Evolutionary conservation across 306 rosid genomes (phyloP).

Genomic region (Corylus heterophylla): DNA sequence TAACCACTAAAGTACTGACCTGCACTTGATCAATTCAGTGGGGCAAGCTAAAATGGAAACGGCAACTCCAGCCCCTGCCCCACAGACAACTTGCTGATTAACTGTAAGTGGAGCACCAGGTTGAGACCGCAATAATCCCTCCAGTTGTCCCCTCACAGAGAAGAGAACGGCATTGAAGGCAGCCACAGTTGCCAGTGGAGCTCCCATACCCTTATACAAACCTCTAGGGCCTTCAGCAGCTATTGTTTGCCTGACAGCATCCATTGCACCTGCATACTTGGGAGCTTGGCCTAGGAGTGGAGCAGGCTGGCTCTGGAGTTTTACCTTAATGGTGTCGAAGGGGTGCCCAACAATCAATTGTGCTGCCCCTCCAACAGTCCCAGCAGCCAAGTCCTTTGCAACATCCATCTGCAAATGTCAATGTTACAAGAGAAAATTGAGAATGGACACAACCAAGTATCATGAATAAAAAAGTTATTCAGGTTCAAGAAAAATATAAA

Average conservation of each 20-base stretch:
- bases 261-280: slow-evolving; percentile 81
- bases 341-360: slow-evolving; percentile 92
- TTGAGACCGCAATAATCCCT: slow-evolving; percentile 64
- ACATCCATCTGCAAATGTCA: slow-evolving; percentile 61
- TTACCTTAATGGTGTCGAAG: slow-evolving; percentile 96
- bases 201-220: slow-evolving; percentile 98
- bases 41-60: slow-evolving; percentile 96
- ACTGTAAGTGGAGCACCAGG: slow-evolving; percentile 75
- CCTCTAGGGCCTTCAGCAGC: slow-evolving; percentile 92
- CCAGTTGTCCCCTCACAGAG: slow-evolving; percentile 89
- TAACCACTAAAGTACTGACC: slow-evolving; percentile 41
- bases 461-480: not conserved
- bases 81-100: slow-evolving; percentile 71
- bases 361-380: slow-evolving; percentile 91
- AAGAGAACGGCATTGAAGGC: slow-evolving; percentile 94
- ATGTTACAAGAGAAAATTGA: not conserved
- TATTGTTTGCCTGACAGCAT: slow-evolving; percentile 89
- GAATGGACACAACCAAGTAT: not conserved
- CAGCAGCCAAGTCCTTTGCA: slow-evolving; percentile 86
- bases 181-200: slow-evolving; percentile 96
- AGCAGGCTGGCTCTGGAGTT: slow-evolving; percentile 96
- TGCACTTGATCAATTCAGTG: slow-evolving; percentile 94
- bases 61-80: slow-evolving; percentile 94
- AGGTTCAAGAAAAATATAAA: not conserved
- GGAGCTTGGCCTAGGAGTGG: slow-evolving; percentile 83